Base-by-base conservation (phyloP, 2,329 filamentous ascomycete species). In the Diaporthe velutina region DNA sequence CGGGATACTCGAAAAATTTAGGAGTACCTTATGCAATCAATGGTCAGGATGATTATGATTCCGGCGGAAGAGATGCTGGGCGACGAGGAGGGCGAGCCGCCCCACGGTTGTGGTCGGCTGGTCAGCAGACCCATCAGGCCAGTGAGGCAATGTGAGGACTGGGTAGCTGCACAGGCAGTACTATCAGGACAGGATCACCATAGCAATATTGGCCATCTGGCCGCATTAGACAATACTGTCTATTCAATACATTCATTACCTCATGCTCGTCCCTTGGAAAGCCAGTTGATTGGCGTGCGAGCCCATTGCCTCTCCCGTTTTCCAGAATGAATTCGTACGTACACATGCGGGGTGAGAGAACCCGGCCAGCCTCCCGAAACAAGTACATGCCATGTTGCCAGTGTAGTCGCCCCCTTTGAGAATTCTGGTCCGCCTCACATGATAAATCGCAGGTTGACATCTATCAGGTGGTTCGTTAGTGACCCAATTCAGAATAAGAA, bases 371-470 rank as follows among this genome's bases (percentile, higher is more conserved):
- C 30, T 30, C 64, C 25, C 25, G n/a, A 28, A 30, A 54, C 45
- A 28, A 54, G 33, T 22, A 54, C 64, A 54, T 40, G 64, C 48
- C 48, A 68, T 50, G 12, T 54, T 45, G 30, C 42, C 33, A 42
- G 4, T 52, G 10, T 28, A 19, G 35, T 30, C 28, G 58, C 5
- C 13, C 42, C n/a, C 2, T 22, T 30, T 15, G 33, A 25, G 22
- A 33, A 61, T 19, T n/a, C 35, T 15, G 25, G 54, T 33, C 22
- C 19, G 52, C 60, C 60, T 76, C 55, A 76, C 74, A 76, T 76
- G 74, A 76, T 76, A 48, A 74, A 76, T 54, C 54, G 48, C 42
- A 76, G 60, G 33, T 73, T 71, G 61, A 73, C 73, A 71, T 76
- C 74, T 76, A 48, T 48, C 19, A 9, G n/a, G 7, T 17, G 17